phyloP scores from a whole-genome alignment of 306 rosid species.

The Prunus fruticosa region DNA sequence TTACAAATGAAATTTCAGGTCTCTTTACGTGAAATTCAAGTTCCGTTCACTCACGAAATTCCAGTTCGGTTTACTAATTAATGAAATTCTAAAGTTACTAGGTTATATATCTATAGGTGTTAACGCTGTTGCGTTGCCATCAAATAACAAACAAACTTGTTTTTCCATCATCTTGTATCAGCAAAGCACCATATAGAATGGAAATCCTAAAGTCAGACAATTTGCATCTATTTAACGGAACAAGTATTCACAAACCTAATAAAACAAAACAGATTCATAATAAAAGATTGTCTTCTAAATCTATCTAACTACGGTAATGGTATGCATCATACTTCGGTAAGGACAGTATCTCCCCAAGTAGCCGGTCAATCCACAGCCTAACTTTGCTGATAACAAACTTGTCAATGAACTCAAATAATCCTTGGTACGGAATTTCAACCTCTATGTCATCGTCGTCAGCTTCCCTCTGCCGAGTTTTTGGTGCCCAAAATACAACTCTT shows the following conservation, averaged over 20 bases:
- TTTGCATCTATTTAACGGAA: background rate
- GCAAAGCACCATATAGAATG: background rate
- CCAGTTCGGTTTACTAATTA: no score
- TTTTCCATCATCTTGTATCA: background rate
- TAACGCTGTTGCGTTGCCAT: no score
- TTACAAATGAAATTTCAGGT: no score
- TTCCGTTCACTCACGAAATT: no score
- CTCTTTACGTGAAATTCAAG: no score
- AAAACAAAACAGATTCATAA: background rate
- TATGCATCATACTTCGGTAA: slow-evolving; percentile 15
- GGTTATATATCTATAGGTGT: no score
- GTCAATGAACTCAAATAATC: slow-evolving; percentile 33
- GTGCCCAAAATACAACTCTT: slow-evolving; percentile 24
- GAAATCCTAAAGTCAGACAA: background rate
- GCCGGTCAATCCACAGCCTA: slow-evolving; percentile 20
- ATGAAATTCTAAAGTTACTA: no score
- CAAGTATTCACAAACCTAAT: background rate
- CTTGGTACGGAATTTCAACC: slow-evolving; percentile 23
- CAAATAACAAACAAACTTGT: background rate
- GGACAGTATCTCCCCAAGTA: slow-evolving; percentile 12
- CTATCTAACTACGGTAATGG: background rate
- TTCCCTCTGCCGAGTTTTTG: background rate
- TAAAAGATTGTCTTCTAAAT: background rate
- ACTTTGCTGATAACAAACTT: slow-evolving; percentile 12
- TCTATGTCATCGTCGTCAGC: background rate